Evolutionary conservation across 2,329 filamentous ascomycete genomes (phyloP).

Genomic region (Aspergillus sp.): DNA sequence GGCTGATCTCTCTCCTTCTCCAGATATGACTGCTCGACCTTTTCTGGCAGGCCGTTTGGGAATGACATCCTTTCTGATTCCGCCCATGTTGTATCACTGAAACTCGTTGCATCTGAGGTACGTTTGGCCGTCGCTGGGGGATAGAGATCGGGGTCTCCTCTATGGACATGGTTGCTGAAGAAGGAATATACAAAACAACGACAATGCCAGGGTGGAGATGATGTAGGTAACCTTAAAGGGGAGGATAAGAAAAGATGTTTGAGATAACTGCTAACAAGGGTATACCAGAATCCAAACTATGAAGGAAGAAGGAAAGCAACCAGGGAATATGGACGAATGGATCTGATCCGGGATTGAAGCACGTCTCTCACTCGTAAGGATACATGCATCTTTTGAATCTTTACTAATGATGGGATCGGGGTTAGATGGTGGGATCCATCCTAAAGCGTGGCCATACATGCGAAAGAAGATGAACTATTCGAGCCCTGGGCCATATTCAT

Average conservation of each 20-base stretch:
- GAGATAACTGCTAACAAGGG: too few relatives aligned
- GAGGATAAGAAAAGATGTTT: too few relatives aligned
- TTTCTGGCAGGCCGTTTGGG: slow-evolving; percentile 11
- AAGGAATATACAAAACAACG: too few relatives aligned
- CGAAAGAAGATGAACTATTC: slow-evolving; percentile 7
- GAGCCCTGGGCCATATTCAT: not conserved
- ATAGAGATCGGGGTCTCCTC: slow-evolving; percentile 10
- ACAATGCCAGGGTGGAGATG: too few relatives aligned
- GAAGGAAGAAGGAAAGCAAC: too few relatives aligned
- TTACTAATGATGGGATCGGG: too few relatives aligned
- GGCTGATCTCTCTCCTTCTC: not conserved
- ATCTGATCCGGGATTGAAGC: too few relatives aligned
- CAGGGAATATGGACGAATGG: too few relatives aligned
- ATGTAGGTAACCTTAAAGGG: too few relatives aligned
- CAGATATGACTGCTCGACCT: slow-evolving; percentile 9
- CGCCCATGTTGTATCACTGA: slow-evolving; percentile 15
- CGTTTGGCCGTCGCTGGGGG: slow-evolving; percentile 11
- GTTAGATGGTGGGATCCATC: slow-evolving; percentile 4
- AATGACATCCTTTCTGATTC: slow-evolving; percentile 10
- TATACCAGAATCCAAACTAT: too few relatives aligned
- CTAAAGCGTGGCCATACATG: slow-evolving; percentile 13
- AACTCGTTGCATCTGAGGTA: slow-evolving; percentile 6
- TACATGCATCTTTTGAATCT: too few relatives aligned
- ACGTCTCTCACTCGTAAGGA: too few relatives aligned
- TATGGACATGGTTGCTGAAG: slow-evolving; percentile 10